A percentile compares a stretch with the other conserved stretches of the same genome.
These are phyloP conservation scores for Aspergillus texensis DNA, from an alignment of 2,329 filamentous ascomycete genomes.

Conservation along the genomic window DNA sequence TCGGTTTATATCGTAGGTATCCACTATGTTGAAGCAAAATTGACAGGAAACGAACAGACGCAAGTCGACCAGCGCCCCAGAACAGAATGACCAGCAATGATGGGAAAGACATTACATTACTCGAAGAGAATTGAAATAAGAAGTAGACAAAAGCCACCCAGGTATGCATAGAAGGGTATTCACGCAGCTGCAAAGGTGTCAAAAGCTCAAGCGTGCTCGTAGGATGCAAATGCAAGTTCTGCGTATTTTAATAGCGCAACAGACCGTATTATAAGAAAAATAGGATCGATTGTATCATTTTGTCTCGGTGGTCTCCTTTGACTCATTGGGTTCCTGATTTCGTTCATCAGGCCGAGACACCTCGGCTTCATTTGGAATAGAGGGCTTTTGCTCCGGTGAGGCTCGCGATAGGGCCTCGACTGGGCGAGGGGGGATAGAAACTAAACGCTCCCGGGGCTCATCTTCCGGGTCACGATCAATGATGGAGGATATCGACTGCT, in stretches of 20 bases:
- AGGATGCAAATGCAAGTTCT: slow-evolving; percentile 21
- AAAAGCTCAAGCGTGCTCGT: slow-evolving; percentile 19
- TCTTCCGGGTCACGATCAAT: slow-evolving; percentile 38
- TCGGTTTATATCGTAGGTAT: slow-evolving; percentile 5
- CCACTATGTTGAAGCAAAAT: neutral
- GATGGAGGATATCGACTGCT: slow-evolving; percentile 44
- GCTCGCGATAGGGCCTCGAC: slow-evolving; percentile 24
- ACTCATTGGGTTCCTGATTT: slow-evolving; percentile 30
- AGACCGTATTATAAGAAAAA: slow-evolving; percentile 12
- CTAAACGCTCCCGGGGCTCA: slow-evolving; percentile 25
- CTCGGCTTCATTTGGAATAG: slow-evolving; percentile 15
- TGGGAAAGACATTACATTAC: slow-evolving; percentile 25
- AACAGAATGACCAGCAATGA: slow-evolving; percentile 11
- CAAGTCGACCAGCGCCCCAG: slow-evolving; percentile 21
- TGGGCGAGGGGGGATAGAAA: slow-evolving; percentile 21
- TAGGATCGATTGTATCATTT: slow-evolving; percentile 20
- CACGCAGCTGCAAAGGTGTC: slow-evolving; percentile 18
- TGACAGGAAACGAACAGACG: slow-evolving; percentile 14
- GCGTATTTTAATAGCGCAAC: slow-evolving; percentile 5
- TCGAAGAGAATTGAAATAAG: slow-evolving; percentile 12
- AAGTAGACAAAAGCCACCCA: slow-evolving; percentile 18
- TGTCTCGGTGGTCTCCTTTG: slow-evolving; percentile 23
- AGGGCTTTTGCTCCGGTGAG: slow-evolving; percentile 16
- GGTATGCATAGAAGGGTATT: slow-evolving; percentile 25
- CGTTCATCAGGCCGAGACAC: slow-evolving; percentile 13